Evolutionary conservation across 202 grass and related monocot genomes (phyloP).

Genomic region (Eragrostis tef): DNA sequence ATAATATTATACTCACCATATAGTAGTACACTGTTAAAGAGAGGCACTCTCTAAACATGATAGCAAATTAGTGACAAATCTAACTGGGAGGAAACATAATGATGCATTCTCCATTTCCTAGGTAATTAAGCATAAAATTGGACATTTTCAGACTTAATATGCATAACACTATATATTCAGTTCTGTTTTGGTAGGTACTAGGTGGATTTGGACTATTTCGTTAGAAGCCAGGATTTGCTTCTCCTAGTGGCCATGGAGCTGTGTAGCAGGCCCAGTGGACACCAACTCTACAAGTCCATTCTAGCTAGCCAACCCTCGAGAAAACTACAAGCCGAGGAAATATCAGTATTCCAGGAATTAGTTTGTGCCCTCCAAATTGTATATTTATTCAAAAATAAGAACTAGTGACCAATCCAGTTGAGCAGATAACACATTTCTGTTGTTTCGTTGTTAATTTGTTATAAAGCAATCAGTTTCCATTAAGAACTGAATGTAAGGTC

Average conservation of each 20-base stretch:
- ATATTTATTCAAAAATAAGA: background rate
- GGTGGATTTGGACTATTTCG: background rate
- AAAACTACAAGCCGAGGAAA: background rate
- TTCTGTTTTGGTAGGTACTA: background rate
- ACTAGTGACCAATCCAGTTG: background rate
- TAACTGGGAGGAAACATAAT: background rate
- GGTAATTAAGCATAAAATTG: constrained; percentile 3
- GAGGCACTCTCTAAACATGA: background rate
- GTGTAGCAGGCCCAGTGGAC: background rate
- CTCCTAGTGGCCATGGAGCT: background rate
- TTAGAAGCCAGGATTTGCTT: background rate
- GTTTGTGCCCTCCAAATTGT: background rate
- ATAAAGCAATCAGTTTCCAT: background rate
- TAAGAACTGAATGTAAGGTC: background rate
- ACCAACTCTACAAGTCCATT: background rate
- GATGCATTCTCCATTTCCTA: background rate
- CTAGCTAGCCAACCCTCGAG: background rate
- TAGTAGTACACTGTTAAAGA: background rate
- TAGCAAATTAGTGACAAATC: constrained; percentile 2
- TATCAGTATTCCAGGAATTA: background rate
- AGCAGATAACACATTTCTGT: background rate
- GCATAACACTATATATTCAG: background rate
- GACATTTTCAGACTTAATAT: background rate
- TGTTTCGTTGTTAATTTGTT: constrained; percentile 30
- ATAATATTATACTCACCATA: constrained; percentile 7